Evolutionary conservation across 495 filamentous ascomycete genomes (phyloP), one percentile per base, ranked within the genome.

Genomic region (Aspergillus egyptiacus): DNA sequence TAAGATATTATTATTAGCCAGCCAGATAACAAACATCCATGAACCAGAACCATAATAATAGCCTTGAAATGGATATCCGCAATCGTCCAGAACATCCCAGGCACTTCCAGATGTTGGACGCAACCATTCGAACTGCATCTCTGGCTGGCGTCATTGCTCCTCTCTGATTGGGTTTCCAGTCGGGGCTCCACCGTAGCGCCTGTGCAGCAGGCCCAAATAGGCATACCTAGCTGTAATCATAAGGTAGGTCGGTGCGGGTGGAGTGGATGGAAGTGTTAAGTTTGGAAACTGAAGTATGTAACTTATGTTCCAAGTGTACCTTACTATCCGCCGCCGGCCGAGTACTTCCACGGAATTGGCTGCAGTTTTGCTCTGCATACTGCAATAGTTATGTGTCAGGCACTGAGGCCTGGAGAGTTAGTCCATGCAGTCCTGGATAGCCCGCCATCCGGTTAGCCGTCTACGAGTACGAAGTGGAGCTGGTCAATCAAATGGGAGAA

Each of bases 91-190:
- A 33, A 3, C 35, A 30, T 28, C 39, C 22, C 24, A 37, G 32
- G 27, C 24, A 33, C 34, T 51, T 44, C 24, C 33, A 41, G 42
- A 46, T 35, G 39, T n/a, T 50, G 32, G 24, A 24, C 43, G 33
- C 30, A 56, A 50, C n/a, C n/a, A n/a, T 46, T 46, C 40, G 20
- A 44, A 47, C 49, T n/a, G n/a, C n/a, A 49, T 58, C 23, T 38
- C 41, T 49, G 35, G 53, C 62, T 69, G 59, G 62, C 68, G 64
- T 71, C 64, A 71, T 68, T n/a, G n/a, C 24, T n/a, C 22, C 33
- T 30, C n/a, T 11, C 25, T 67, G 47, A 66, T 69, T 67, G 62
- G n/a, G 66, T 14, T 8, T 24, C 31, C 17, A 27, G 30, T 20
- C 19, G 6, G 17, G 23, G 51, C 32, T 41, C 60, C 53, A 25